phyloP scores from a whole-genome alignment of 208 protist genomes.

The Blechomonas ayalai region DNA sequence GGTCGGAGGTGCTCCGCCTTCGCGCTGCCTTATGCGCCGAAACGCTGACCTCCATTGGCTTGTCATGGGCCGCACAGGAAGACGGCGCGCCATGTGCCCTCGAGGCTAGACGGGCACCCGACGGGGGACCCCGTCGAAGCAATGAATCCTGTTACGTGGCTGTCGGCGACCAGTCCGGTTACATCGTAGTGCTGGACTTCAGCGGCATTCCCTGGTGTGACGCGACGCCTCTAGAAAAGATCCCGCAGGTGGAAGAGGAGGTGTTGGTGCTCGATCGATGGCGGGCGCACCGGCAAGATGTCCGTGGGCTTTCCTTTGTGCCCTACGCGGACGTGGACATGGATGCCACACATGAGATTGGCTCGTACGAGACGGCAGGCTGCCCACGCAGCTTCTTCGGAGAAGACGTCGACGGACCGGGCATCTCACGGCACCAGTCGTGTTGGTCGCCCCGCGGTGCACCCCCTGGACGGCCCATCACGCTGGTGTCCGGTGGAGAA shows the following conservation, averaged over 20 bases:
- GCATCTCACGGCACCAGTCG: neutral
- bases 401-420: neutral
- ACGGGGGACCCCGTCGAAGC: neutral
- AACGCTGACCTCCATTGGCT: slow-evolving; percentile 42
- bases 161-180: slow-evolving; percentile 49
- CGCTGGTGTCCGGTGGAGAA: slow-evolving; percentile 37
- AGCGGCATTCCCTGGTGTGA: slow-evolving; percentile 13
- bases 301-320: slow-evolving; percentile 38
- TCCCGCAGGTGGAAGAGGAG: slow-evolving; percentile 9
- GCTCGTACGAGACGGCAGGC: neutral
- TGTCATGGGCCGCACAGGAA: slow-evolving; percentile 8
- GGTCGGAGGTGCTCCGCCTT: slow-evolving; percentile 59
- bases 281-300: slow-evolving; percentile 49
- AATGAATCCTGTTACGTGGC: slow-evolving; percentile 22
- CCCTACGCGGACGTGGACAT: neutral
- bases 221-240: slow-evolving; percentile 11
- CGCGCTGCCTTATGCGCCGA: slow-evolving; percentile 40
- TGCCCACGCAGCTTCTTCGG: neutral
- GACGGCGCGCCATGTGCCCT: neutral
- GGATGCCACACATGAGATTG: neutral
- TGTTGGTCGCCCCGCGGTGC: neutral
- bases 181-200: slow-evolving; percentile 54
- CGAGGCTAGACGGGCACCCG: neutral
- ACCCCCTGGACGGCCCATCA: slow-evolving; percentile 8
- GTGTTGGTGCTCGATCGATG: slow-evolving; percentile 57